Percentiles rank a stretch among this genome's conserved stretches.
Conservation (phyloP, 495 filamentous ascomycete genomes). For the Stereocaulon alpinum region DNA sequence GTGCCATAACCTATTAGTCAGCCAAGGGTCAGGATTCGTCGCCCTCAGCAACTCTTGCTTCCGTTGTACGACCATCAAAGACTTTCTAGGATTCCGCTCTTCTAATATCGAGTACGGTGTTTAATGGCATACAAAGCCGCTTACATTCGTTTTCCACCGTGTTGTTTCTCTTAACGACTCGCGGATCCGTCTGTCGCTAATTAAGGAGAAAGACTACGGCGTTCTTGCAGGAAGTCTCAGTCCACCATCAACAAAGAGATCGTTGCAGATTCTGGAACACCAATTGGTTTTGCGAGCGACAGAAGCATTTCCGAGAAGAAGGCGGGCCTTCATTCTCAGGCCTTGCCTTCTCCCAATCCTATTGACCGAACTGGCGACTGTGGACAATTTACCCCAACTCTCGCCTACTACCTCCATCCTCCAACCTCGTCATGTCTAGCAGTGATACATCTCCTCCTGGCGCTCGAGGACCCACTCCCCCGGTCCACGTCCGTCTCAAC, state of each 20-base stretch:
- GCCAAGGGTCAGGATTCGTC: not conserved
- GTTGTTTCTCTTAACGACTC: not conserved
- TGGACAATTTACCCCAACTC: not conserved
- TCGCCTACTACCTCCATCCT: not conserved
- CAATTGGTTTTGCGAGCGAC: not conserved
- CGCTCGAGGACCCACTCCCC: slow-evolving; percentile 32
- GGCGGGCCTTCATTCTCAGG: slow-evolving; percentile 5
- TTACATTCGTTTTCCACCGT: not conserved
- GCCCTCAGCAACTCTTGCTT: slow-evolving; percentile 5
- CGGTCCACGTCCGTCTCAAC: slow-evolving; percentile 54
- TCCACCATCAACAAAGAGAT: not conserved
- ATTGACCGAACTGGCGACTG: not conserved
- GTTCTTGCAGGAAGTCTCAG: not conserved
- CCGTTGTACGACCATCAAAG: not conserved
- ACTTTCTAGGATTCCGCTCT: not conserved
- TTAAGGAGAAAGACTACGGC: slow-evolving; percentile 3
- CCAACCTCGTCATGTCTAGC: slow-evolving; percentile 4
- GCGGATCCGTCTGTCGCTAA: not conserved
- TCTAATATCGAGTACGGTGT: not conserved
- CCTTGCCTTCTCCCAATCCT: not conserved
- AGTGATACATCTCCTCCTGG: slow-evolving; percentile 23
- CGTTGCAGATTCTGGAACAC: not conserved
- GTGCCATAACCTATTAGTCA: not conserved
- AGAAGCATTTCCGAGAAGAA: not conserved
- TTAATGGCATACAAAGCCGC: slow-evolving; percentile 1